phyloP scores from a whole-genome alignment of 139 green algal genomes.

The Volvox reticuliferus region DNA sequence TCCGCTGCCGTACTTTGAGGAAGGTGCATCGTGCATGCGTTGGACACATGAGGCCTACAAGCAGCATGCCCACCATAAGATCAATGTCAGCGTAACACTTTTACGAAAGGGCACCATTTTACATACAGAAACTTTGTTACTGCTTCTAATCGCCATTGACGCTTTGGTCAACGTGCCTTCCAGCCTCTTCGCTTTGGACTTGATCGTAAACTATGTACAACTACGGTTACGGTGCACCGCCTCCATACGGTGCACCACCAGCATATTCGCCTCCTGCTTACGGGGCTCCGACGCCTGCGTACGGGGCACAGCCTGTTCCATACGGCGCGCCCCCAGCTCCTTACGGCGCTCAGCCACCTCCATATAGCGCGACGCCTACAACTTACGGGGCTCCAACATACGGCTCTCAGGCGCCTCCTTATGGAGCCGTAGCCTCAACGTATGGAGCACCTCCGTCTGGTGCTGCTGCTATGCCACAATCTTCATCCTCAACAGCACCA shows the following conservation, averaged over 20 bases:
- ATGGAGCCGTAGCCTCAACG: neutral
- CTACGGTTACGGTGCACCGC: slow-evolving; percentile 35
- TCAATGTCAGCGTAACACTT: too few species aligned
- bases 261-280: slow-evolving; percentile 12
- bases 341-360: neutral
- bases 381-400: too few species aligned
- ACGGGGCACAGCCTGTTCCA: neutral
- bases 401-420: neutral
- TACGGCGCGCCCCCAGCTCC: neutral
- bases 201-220: slow-evolving; percentile 7
- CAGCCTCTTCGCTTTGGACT: neutral
- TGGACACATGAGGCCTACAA: too few species aligned
- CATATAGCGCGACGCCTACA: neutral
- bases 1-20: too few species aligned
- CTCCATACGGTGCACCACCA: slow-evolving; percentile 5
- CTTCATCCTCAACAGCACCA: too few species aligned
- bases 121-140: too few species aligned
- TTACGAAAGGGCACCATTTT: too few species aligned
- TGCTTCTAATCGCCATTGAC: too few species aligned
- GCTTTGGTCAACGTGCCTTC: too few species aligned
- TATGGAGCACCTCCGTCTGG: neutral
- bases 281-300: neutral
- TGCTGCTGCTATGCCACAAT: too few species aligned
- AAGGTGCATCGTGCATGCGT: too few species aligned
- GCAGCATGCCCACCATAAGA: too few species aligned